phyloP scores from a whole-genome alignment of 2,329 filamentous ascomycete genomes.

The Uncinocarpus reesii region DNA sequence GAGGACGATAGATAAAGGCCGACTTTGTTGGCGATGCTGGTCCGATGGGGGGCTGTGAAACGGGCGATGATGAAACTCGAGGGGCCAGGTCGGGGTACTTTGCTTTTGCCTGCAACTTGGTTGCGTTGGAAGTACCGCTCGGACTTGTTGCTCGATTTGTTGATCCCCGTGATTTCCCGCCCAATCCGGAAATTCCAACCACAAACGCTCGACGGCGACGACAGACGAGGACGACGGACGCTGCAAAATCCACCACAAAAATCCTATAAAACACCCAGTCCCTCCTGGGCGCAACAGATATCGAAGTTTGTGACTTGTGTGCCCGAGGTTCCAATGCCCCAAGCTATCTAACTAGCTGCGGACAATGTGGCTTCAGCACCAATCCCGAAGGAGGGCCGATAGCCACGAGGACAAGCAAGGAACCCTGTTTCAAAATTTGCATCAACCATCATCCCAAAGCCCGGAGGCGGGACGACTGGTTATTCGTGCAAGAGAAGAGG shows the following conservation, averaged over 20 bases:
- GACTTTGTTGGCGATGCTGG: not conserved
- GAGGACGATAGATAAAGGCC: not conserved
- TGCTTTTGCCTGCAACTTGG: no score
- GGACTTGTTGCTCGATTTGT: slow-evolving; percentile 3
- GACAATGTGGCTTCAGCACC: slow-evolving; percentile 1
- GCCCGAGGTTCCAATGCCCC: no score
- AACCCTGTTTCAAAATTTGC: slow-evolving; percentile 7
- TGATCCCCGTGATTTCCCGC: not conserved
- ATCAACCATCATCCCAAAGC: slow-evolving; percentile 2
- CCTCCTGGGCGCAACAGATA: no score
- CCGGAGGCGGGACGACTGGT: slow-evolving; percentile 5
- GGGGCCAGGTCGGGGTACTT: no score
- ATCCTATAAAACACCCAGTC: no score
- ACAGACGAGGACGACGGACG: not conserved
- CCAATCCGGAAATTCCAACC: not conserved
- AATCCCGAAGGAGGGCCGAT: slow-evolving; percentile 10
- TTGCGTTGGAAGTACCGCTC: not conserved
- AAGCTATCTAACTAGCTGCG: not conserved
- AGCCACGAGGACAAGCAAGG: slow-evolving; percentile 1
- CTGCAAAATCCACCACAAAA: no score
- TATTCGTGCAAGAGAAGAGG: not conserved
- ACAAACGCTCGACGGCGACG: not conserved
- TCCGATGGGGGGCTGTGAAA: slow-evolving; percentile 9
- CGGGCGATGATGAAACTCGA: slow-evolving; percentile 3
- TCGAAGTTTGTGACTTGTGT: no score